A percentile compares a stretch with the other conserved stretches of the same genome.
Evolutionary conservation across 2,329 filamentous ascomycete genomes (phyloP).

Genomic region (Colletotrichum sp.): DNA sequence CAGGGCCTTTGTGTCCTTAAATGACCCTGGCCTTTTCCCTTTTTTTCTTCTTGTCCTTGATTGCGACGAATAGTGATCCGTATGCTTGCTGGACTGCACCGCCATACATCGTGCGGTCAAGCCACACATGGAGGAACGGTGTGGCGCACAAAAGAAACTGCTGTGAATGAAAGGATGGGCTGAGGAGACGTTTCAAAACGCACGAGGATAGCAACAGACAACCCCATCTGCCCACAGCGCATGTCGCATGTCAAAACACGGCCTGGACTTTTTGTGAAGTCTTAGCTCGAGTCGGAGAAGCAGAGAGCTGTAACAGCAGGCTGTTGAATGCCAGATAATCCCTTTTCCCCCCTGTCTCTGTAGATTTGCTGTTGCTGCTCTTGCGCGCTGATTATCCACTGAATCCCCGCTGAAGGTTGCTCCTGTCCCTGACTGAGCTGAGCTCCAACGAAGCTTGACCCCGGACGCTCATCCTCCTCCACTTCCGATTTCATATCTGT

Average conservation of each 20-base stretch:
- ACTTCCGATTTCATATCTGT: not conserved
- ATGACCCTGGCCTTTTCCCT: not conserved
- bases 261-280: not conserved
- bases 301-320: constrained; percentile 17
- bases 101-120: not conserved
- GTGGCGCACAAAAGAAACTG: not conserved
- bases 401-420: not conserved
- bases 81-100: not conserved
- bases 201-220: not conserved
- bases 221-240: constrained; percentile 7
- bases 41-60: not conserved
- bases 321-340: constrained; percentile 13
- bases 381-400: not conserved
- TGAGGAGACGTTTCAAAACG: constrained; percentile 23
- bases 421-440: not conserved
- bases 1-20: not conserved
- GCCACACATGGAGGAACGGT: not conserved
- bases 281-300: not conserved
- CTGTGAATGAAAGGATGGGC: constrained; percentile 12
- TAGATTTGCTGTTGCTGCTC: not conserved
- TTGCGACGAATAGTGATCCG: not conserved
- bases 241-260: constrained; percentile 6
- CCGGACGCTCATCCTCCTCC: not conserved
- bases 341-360: not conserved
- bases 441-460: not conserved